These are phyloP conservation scores for Stygiomarasmius scandens DNA, from an alignment of 1,284 basidiomycete species.

Conservation along the genomic window DNA sequence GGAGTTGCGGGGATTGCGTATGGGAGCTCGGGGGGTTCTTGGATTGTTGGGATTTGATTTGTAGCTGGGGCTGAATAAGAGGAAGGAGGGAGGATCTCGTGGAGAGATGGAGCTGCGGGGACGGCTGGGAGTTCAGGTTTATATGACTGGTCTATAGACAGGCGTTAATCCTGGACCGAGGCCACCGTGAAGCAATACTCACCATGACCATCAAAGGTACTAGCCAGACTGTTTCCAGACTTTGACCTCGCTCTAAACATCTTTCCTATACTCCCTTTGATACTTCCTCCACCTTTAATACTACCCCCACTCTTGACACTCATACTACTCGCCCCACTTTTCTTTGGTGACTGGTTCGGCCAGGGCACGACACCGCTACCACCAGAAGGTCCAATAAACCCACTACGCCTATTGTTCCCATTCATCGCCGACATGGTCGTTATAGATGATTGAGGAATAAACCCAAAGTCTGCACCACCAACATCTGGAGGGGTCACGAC, in stretches of 20 bases:
- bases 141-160: slow-evolving; percentile 2
- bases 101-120: slow-evolving; percentile 11
- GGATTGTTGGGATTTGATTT: slow-evolving; percentile 5
- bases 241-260: slow-evolving; percentile 54
- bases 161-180: slow-evolving; percentile 1
- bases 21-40: background rate
- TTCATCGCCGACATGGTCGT: background rate
- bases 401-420: slow-evolving; percentile 20
- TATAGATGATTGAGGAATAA: background rate
- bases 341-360: slow-evolving; percentile 11
- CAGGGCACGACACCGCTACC: slow-evolving; percentile 17
- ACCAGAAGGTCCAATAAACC: slow-evolving; percentile 18
- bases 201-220: slow-evolving; percentile 37
- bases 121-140: slow-evolving; percentile 4
- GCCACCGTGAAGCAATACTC: slow-evolving; percentile 5
- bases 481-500: slow-evolving; percentile 37
- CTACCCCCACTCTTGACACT: background rate
- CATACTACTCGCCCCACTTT: background rate
- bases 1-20: background rate
- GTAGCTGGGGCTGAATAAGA: background rate
- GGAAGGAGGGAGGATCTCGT: slow-evolving; percentile 12
- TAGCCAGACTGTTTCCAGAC: slow-evolving; percentile 45
- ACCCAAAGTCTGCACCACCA: slow-evolving; percentile 13
- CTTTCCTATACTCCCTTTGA: slow-evolving; percentile 46
- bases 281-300: slow-evolving; percentile 19